Conservation (phyloP, 1,139 yeast species). For the Torulaspora pretoriensis region DNA sequence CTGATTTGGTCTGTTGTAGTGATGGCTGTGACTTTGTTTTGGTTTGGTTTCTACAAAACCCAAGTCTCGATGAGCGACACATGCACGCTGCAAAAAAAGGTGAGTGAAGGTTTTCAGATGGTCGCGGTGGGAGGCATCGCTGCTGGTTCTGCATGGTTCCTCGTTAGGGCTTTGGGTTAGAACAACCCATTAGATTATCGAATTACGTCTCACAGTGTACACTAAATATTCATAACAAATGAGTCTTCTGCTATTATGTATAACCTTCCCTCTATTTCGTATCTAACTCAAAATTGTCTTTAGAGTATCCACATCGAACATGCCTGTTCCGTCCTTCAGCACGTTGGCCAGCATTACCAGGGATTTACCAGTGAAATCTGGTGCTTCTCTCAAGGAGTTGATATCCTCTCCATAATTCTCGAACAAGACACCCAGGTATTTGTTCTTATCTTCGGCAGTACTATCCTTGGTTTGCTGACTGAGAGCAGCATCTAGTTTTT, state of each 20-base stretch:
- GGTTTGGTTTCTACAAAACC: constrained; percentile 85
- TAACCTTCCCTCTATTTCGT: neutral
- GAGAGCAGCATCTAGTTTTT: constrained; percentile 10
- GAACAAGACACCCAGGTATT: constrained; percentile 56
- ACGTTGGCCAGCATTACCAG: constrained; percentile 60
- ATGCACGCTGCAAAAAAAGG: constrained; percentile 56
- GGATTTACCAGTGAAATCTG: constrained; percentile 59
- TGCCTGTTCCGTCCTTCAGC: constrained; percentile 60
- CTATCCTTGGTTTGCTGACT: constrained; percentile 19
- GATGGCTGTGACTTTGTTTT: constrained; percentile 80
- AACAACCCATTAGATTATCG: neutral
- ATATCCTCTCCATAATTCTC: constrained; percentile 59
- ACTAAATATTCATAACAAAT: constrained; percentile 14
- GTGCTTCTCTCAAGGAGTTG: constrained; percentile 57
- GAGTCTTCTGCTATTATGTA: constrained; percentile 2
- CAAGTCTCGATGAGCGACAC: constrained; percentile 78
- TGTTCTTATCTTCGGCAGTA: constrained; percentile 45
- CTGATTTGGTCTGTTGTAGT: constrained; percentile 69
- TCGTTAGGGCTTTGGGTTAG: constrained; percentile 50
- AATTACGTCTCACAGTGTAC: constrained; percentile 7
- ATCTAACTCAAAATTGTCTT: constrained; percentile 30
- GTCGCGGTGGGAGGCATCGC: constrained; percentile 89
- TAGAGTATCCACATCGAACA: constrained; percentile 61
- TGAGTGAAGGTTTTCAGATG: constrained; percentile 85
- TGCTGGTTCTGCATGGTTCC: constrained; percentile 94